Evolutionary conservation across 768 basidiomycete species (phyloP), one percentile per base, ranked within the genome.

Genomic region (Trametes cingulata): DNA sequence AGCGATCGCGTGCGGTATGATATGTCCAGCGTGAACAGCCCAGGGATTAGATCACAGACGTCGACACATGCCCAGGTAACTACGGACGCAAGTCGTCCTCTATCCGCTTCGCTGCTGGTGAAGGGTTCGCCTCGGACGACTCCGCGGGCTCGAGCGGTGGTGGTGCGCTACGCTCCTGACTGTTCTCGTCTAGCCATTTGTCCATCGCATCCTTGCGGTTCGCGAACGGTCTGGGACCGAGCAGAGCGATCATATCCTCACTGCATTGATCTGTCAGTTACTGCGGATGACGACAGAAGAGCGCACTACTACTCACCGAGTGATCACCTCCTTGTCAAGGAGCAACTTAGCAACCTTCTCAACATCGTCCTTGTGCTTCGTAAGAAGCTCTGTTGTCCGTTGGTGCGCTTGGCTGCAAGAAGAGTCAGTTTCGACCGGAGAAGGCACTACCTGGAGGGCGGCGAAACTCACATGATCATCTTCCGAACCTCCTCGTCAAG

Each of bases 311-410:
- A 67, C 85, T 41, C 74, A 93, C 90, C 96, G 85, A 42, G 92
- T 95, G 53, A 99, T 87, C 13, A 98, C 91, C 74, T 99, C 97
- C 77, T 95, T 96, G 74, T 93, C 86, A n/a, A 99, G 78, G 41
- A 99, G 78, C 35, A 92, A 75, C 72, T 89, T 80, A 0, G 97
- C 97, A 12, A 99, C 91, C 77, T 94, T 94, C 77, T 98, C 93
- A 5, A 98, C 95, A 61, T 95, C 89, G 19, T 82, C 88, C 62
- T 85, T 85, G 69, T 96, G 91, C 63, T 87, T 80, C 2, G 82
- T 91, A 52, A 99, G 76, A 13, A 99, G 80, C 37, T 87, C 80
- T 33, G 82, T 87, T 50, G 97, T 98, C 53, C 95, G 85, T 58
- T 82, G 77, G 70, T 98, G 93, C 0, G 95, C 94, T 57, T 80